Percentiles rank a stretch among this genome's conserved stretches.
phyloP scores from a whole-genome alignment of 352 stramenopile species.

The Globisporangium recalcitrans region DNA sequence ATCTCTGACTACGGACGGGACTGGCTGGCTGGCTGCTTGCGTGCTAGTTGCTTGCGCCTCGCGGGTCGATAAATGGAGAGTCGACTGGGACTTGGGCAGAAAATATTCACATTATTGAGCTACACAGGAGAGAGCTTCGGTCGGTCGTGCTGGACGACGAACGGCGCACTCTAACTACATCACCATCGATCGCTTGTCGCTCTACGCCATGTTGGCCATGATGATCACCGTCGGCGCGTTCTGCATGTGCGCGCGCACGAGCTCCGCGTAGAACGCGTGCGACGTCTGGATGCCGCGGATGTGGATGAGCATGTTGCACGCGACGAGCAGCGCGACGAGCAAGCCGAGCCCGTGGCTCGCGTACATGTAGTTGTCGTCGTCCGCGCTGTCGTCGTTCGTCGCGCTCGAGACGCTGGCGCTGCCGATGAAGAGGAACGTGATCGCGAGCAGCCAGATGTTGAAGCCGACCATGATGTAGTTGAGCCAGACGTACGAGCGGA shows the following conservation, averaged over 20 bases:
- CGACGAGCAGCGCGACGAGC: conserved; percentile 47
- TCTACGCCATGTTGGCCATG: conserved; percentile 15
- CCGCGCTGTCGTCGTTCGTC: conserved; percentile 17
- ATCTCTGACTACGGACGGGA: neutral
- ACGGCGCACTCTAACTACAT: neutral
- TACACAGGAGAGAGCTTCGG: neutral
- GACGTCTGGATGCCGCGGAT: conserved; percentile 39
- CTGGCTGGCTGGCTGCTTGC: neutral
- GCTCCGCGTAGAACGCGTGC: conserved; percentile 30
- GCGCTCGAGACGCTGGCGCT: conserved; percentile 8
- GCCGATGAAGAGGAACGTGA: conserved; percentile 34
- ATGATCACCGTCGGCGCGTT: conserved; percentile 11
- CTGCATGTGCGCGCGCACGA: conserved; percentile 18
- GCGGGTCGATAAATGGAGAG: neutral
- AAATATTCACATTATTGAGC: neutral
- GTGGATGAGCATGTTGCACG: conserved; percentile 55
- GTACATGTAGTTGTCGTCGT: conserved; percentile 28
- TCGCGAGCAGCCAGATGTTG: conserved; percentile 57
- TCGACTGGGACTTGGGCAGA: neutral
- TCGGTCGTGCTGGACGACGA: neutral
- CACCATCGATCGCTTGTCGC: neutral
- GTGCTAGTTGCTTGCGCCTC: too few relatives aligned
- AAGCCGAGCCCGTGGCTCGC: conserved; percentile 34
- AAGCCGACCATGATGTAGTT: conserved; percentile 69
- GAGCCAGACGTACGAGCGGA: conserved; percentile 59